Percentiles rank a stretch among this genome's conserved stretches.
Conservation (phyloP, 192 early-diverging fungal species). For the Linnemannia elongata region DNA sequence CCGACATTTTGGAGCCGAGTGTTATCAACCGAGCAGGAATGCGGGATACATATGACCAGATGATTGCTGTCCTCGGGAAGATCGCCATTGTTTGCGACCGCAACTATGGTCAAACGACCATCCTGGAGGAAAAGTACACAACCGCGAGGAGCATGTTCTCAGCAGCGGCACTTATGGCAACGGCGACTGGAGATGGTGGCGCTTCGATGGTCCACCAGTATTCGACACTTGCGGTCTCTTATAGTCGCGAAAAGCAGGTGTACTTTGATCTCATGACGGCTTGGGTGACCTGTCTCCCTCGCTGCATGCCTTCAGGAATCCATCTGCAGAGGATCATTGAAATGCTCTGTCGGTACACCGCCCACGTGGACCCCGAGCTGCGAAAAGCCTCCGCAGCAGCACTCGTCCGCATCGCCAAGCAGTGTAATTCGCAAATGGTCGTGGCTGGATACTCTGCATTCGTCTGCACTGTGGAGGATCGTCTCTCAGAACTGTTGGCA, state of each 20-base stretch:
- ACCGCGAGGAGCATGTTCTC: conserved; percentile 51
- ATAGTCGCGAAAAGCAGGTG: conserved; percentile 69
- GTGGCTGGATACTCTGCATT: conserved; percentile 66
- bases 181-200: conserved; percentile 51
- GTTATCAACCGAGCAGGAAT: conserved; percentile 72
- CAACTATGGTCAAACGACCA: conserved; percentile 60
- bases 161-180: conserved; percentile 49
- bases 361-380: conserved; percentile 90
- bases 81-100: conserved; percentile 73
- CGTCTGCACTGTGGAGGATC: conserved; percentile 69
- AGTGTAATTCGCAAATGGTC: conserved; percentile 67
- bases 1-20: conserved; percentile 64
- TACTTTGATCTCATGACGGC: conserved; percentile 79
- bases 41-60: conserved; percentile 74
- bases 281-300: conserved; percentile 79
- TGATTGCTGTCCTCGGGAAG: conserved; percentile 75
- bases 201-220: conserved; percentile 63
- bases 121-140: conserved; percentile 67
- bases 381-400: conserved; percentile 75
- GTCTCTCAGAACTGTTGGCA: conserved; percentile 58
- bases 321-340: conserved; percentile 77
- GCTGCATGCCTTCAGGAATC: conserved; percentile 75
- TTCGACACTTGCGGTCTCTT: conserved; percentile 63
- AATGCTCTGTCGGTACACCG: conserved; percentile 82
- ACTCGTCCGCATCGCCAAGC: conserved; percentile 73